phyloP scores from a whole-genome alignment of 1,139 yeast genomes.

The Entelexis sorbosivorans region DNA sequence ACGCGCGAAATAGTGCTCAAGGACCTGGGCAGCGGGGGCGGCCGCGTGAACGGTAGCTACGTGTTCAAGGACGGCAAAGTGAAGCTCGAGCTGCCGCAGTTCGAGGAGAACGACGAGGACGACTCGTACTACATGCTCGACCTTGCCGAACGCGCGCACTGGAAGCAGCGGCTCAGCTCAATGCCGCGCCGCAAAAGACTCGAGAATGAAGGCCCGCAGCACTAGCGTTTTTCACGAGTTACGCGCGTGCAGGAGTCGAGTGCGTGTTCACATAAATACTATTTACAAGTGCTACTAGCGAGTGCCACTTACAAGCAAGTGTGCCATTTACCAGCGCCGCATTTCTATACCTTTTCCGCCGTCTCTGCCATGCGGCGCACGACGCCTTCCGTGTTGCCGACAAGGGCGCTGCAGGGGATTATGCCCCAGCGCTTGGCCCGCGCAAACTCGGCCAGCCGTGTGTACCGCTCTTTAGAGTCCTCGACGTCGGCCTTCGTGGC shows the following conservation, averaged over 20 bases:
- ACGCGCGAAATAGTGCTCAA: conserved; percentile 70
- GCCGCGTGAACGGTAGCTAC: conserved; percentile 8
- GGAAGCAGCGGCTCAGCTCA: conserved; percentile 17
- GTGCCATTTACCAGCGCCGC: too few species aligned
- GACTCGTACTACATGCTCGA: conserved; percentile 20
- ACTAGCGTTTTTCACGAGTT: not conserved
- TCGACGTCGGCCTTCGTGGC: conserved; percentile 86
- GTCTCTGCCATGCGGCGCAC: conserved; percentile 50
- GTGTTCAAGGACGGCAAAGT: conserved; percentile 13
- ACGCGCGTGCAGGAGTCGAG: too few species aligned
- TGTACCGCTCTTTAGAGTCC: conserved; percentile 40
- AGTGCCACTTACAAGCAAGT: too few species aligned
- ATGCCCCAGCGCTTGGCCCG: conserved; percentile 43
- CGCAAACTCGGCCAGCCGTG: conserved; percentile 37
- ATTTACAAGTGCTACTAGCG: not conserved
- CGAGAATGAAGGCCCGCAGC: not conserved
- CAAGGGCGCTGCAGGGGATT: conserved; percentile 75
- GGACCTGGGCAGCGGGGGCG: conserved; percentile 39
- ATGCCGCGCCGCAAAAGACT: not conserved
- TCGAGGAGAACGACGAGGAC: conserved; percentile 25
- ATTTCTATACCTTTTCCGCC: not conserved
- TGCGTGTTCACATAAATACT: not conserved
- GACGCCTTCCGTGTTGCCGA: conserved; percentile 57
- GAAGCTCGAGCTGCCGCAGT: conserved; percentile 23
- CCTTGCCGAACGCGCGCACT: conserved; percentile 14